Percentiles rank a stretch among this genome's conserved stretches.
These are phyloP conservation scores for Claviceps capensis DNA, from an alignment of 2,329 filamentous ascomycete species.

Conservation along the genomic window DNA sequence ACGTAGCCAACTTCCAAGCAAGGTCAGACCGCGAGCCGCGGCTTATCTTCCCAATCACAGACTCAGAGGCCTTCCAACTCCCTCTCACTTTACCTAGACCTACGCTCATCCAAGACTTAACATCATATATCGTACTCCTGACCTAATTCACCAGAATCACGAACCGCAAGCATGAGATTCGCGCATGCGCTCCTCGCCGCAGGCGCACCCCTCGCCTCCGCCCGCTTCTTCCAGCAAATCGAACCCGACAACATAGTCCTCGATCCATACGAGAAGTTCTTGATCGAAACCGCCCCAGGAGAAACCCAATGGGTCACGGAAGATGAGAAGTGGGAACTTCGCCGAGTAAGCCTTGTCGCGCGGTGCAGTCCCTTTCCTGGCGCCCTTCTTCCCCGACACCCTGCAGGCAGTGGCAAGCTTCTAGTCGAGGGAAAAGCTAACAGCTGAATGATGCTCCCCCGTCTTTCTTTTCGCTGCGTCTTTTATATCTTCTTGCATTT, in stretches of 20 bases:
- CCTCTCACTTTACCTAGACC: no score
- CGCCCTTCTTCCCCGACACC: no score
- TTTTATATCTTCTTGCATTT: neutral
- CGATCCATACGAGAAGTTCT: slow-evolving; percentile 34
- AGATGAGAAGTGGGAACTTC: slow-evolving; percentile 86
- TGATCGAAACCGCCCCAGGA: slow-evolving; percentile 76
- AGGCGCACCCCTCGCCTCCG: slow-evolving; percentile 36
- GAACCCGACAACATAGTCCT: slow-evolving; percentile 39
- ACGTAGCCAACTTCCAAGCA: no score
- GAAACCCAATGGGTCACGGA: slow-evolving; percentile 81
- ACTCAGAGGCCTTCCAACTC: no score
- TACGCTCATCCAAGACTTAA: no score
- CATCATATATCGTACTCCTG: no score
- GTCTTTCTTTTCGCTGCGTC: no score
- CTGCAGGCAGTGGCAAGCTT: neutral
- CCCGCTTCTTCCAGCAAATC: slow-evolving; percentile 40
- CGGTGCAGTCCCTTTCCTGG: neutral
- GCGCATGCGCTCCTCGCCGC: slow-evolving; percentile 37
- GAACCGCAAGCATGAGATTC: slow-evolving; percentile 32
- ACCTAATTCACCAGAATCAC: neutral
- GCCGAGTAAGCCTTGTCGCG: slow-evolving; percentile 41
- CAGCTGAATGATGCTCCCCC: neutral
- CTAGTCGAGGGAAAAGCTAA: neutral
- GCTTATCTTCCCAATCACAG: no score
- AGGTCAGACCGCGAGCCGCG: no score